Percentiles rank a stretch among this genome's conserved stretches.
These are phyloP conservation scores for Colletotrichum nymphaeae DNA, from an alignment of 2,329 filamentous ascomycete species.

Conservation along the genomic window DNA sequence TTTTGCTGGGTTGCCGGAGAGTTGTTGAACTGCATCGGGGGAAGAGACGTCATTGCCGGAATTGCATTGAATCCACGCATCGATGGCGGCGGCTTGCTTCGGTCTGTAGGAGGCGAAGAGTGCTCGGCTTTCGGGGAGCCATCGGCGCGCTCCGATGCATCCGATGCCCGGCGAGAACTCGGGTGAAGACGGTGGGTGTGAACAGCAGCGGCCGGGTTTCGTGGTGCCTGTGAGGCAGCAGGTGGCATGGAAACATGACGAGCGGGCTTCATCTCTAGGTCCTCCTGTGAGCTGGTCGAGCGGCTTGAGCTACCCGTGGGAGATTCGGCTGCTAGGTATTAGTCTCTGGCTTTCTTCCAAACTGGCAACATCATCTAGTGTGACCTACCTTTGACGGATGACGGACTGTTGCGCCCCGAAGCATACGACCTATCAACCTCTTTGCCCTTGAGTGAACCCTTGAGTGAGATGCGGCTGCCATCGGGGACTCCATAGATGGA, in stretches of 20 bases:
- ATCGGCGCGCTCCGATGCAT: constrained; percentile 40
- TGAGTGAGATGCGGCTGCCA: constrained; percentile 44
- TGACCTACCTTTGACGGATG: constrained; percentile 50
- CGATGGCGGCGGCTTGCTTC: constrained; percentile 42
- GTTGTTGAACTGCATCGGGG: constrained; percentile 25
- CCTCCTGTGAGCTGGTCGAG: constrained; percentile 53
- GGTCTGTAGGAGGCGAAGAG: constrained; percentile 5
- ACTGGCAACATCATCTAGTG: neutral
- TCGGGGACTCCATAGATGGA: constrained; percentile 45
- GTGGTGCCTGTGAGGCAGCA: neutral
- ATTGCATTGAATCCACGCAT: constrained; percentile 45
- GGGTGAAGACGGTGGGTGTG: constrained; percentile 41
- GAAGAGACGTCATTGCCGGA: constrained; percentile 15
- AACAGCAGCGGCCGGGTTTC: neutral
- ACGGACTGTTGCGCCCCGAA: constrained; percentile 47
- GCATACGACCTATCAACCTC: constrained; percentile 50
- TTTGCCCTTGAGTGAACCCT: constrained; percentile 58
- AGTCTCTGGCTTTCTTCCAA: constrained; percentile 20
- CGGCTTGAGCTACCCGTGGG: constrained; percentile 50
- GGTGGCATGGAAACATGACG: constrained; percentile 35
- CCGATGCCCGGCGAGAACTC: constrained; percentile 44
- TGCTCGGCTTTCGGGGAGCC: constrained; percentile 20
- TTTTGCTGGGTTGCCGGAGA: neutral
- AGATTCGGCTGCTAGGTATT: constrained; percentile 33
- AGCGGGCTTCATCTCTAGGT: constrained; percentile 50